These are phyloP conservation scores for Combretum micranthum DNA, from an alignment of 345 rosid genomes.

Conservation along the genomic window DNA sequence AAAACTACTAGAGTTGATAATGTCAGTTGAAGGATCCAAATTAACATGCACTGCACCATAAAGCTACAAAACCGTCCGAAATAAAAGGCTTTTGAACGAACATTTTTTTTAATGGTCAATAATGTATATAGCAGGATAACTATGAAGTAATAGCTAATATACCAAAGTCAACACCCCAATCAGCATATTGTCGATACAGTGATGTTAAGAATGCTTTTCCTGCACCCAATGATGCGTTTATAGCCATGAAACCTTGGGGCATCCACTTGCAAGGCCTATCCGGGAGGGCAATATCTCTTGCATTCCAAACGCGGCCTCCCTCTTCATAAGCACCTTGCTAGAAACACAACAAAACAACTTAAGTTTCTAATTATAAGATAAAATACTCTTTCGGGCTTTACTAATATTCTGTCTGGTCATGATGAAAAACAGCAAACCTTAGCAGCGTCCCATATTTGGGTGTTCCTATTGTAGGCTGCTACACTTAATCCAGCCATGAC, in stretches of 20 bases:
- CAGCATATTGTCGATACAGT: constrained; percentile 62
- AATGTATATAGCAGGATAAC: constrained; percentile 1
- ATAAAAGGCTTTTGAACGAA: no score
- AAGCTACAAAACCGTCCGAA: no score
- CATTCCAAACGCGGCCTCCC: constrained; percentile 51
- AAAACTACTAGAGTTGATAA: no score
- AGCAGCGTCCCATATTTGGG: constrained; percentile 46
- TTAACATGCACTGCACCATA: no score
- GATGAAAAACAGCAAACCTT: constrained; percentile 25
- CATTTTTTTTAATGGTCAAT: no score
- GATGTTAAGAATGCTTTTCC: constrained; percentile 79
- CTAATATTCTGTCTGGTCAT: background rate
- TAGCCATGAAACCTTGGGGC: constrained; percentile 77
- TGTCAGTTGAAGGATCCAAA: no score
- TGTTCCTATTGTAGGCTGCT: constrained; percentile 65
- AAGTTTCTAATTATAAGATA: background rate
- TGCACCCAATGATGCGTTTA: constrained; percentile 49
- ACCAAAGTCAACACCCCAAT: constrained; percentile 92
- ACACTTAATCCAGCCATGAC: constrained; percentile 81
- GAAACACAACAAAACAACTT: constrained; percentile 12
- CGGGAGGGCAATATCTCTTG: constrained; percentile 59
- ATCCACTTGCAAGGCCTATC: constrained; percentile 82
- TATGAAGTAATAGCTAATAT: constrained; percentile 12
- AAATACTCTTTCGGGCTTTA: background rate
- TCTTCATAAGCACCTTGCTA: constrained; percentile 56